Percentiles rank a stretch among this genome's conserved stretches.
These are phyloP conservation scores for Gossypium gossypioides DNA, from an alignment of 441 rosid species.

Conservation along the genomic window DNA sequence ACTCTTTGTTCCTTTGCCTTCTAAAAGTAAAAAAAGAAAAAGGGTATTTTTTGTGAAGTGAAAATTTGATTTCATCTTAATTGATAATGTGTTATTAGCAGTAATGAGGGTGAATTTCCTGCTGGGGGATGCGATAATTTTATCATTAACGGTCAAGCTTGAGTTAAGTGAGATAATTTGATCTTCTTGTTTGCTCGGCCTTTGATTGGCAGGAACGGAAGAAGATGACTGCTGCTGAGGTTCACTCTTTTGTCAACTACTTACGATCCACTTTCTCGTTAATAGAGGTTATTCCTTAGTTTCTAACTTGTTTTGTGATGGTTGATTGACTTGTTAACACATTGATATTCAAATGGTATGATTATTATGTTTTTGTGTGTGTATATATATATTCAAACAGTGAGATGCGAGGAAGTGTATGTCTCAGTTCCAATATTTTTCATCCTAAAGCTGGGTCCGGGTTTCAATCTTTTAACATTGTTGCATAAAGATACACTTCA, in stretches of 20 bases:
- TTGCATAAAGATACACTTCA: not conserved
- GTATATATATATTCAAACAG: not conserved
- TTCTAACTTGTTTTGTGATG: not conserved
- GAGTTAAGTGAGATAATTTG: not conserved
- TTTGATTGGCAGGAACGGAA: conserved; percentile 62
- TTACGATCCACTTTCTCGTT: conserved; percentile 63
- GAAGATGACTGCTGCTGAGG: conserved; percentile 60
- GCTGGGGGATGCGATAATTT: not conserved
- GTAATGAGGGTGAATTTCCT: not conserved
- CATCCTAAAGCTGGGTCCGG: not conserved
- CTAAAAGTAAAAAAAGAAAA: not conserved
- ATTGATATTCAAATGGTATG: not conserved
- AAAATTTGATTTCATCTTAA: not conserved
- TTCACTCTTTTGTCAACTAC: conserved; percentile 54
- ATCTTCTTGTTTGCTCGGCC: not conserved
- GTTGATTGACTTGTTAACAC: not conserved
- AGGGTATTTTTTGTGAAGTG: not conserved
- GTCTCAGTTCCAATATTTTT: not conserved
- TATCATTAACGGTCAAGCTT: not conserved
- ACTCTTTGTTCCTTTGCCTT: not conserved
- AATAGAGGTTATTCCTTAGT: conserved; percentile 45
- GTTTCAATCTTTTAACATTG: not conserved
- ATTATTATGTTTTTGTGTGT: not conserved
- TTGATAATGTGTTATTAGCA: not conserved
- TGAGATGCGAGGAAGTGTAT: not conserved